Percentiles rank a stretch among this genome's conserved stretches.
phyloP scores from a whole-genome alignment of 345 rosid species.

The Iberis pinnata region DNA sequence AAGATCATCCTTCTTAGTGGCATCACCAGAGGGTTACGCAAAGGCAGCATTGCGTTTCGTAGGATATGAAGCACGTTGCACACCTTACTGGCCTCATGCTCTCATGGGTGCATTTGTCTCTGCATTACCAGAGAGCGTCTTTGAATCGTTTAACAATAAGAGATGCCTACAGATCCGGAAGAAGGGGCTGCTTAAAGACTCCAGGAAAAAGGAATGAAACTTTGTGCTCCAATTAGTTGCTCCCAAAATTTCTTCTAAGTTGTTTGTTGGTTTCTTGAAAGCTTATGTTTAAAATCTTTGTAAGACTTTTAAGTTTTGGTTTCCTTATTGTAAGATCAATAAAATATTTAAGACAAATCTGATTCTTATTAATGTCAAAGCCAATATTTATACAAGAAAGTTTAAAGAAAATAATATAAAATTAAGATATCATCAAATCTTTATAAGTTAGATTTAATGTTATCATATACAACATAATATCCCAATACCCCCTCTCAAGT shows the following conservation, averaged over 20 bases:
- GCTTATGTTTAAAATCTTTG: background rate
- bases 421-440: too few species aligned
- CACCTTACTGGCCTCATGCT: constrained; percentile 79
- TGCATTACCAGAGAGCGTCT: constrained; percentile 41
- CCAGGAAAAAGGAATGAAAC: constrained; percentile 49
- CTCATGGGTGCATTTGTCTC: constrained; percentile 46
- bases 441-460: too few species aligned
- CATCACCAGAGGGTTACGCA: constrained; percentile 65
- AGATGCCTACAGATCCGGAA: constrained; percentile 51
- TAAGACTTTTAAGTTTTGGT: too few species aligned
- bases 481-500: too few species aligned
- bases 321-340: too few species aligned
- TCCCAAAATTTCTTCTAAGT: too few species aligned
- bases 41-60: constrained; percentile 53
- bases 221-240: too few species aligned
- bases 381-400: too few species aligned
- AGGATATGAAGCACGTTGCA: constrained; percentile 68
- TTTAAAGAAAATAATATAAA: too few species aligned
- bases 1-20: constrained; percentile 66
- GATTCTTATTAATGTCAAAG: too few species aligned
- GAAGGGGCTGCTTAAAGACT: constrained; percentile 63
- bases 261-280: constrained; percentile 7
- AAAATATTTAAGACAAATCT: too few species aligned
- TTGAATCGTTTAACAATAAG: constrained; percentile 46
- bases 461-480: too few species aligned